Evolutionary conservation across 805 yeast genomes (phyloP), one percentile per base, ranked within the genome.

Genomic region (Groenewaldozyma tartarivorans): DNA sequence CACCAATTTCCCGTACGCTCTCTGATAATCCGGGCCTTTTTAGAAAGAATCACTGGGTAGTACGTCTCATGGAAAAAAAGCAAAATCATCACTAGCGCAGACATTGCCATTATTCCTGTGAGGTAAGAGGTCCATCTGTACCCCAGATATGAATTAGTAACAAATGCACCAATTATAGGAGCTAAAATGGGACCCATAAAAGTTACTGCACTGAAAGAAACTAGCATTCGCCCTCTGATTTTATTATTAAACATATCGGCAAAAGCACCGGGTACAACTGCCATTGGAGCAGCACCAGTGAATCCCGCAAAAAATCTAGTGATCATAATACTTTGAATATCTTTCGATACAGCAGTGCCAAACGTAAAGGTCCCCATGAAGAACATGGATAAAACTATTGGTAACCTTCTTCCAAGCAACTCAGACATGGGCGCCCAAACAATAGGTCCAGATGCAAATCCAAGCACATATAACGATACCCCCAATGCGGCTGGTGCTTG

Each of bases 1-100:
- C 81, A 81, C 45, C 69, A 68, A 58, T 87, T 82, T 35, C 92
- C 88, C 4, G 95, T 82, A 57, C 79, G 80, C 53, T 73, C 70
- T 64, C 96, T 75, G 52, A 86, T 56, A 54, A 60, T 70, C 40
- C 60, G 61, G 16, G 96, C 96, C 55, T 79, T 74, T 32, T 56
- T 67, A 51, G 78, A 76, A 46, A 85, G 67, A 38, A 86, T 77
- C 0, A 52, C 48, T 16, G 62, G 62, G 5, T 55, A 59, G 45
- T 66, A 70, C 4, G 63, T 60, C 62, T 68, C 60, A 56, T 61
- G 20, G 47, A 46, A 21, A 53, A 42, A 35, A 57, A 64, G 1
- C 60, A 69, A 71, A 38, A 64, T 58, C 3, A 66, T 43, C 3
- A 60, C 15, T 29, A 63, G 53, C 1, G 66, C 48, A 18, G 58